phyloP scores from a whole-genome alignment of 2,329 filamentous ascomycete genomes.

The Penicillium freii region DNA sequence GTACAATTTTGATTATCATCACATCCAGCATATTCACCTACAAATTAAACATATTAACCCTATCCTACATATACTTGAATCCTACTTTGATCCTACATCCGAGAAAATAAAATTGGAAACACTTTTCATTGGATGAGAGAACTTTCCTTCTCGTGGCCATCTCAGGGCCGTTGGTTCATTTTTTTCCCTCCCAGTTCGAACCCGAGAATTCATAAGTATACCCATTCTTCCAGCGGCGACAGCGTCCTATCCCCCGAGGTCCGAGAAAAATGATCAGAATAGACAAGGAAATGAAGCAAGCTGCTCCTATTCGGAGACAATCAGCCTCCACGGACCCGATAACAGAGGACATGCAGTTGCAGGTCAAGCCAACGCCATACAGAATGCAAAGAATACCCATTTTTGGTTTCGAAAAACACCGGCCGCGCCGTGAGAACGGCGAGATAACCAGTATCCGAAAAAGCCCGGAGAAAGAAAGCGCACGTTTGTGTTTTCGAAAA shows the following conservation, averaged over 20 bases:
- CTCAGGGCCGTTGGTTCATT: slow-evolving; percentile 16
- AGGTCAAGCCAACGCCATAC: slow-evolving; percentile 45
- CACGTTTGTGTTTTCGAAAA: slow-evolving; percentile 18
- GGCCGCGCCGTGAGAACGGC: not conserved
- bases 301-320: slow-evolving; percentile 27
- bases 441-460: not conserved
- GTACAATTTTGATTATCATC: not conserved
- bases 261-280: slow-evolving; percentile 32
- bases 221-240: slow-evolving; percentile 34
- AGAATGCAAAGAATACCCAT: slow-evolving; percentile 41
- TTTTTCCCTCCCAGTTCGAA: slow-evolving; percentile 15
- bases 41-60: too few species aligned
- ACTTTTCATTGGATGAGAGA: slow-evolving; percentile 26
- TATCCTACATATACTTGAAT: not conserved
- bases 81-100: not conserved
- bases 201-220: slow-evolving; percentile 23
- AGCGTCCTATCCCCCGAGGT: slow-evolving; percentile 38
- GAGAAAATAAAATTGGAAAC: not conserved
- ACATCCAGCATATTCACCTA: too few species aligned
- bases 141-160: slow-evolving; percentile 34
- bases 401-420: slow-evolving; percentile 14
- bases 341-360: slow-evolving; percentile 35
- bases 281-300: slow-evolving; percentile 26
- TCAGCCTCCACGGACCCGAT: slow-evolving; percentile 34
- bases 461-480: slow-evolving; percentile 31